Evolutionary conservation across 805 yeast species (phyloP).

Genomic region (Debaryomyces hansenii): DNA sequence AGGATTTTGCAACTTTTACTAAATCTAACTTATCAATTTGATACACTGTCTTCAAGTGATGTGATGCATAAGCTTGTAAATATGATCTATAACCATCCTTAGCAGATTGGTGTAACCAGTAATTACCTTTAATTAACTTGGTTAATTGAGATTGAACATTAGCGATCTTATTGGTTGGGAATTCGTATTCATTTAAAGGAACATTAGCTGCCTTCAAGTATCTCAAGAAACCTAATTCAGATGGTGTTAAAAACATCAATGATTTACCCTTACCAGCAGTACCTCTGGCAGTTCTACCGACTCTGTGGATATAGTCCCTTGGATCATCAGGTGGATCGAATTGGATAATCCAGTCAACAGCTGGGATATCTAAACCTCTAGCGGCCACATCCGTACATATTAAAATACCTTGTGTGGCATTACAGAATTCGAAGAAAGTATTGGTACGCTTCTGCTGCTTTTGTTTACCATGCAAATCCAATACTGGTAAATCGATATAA

Average conservation of each 20-base stretch:
- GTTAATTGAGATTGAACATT: slow-evolving; percentile 93
- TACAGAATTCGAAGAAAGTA: slow-evolving; percentile 97
- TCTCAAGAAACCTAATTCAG: slow-evolving; percentile 90
- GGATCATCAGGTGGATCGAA: slow-evolving; percentile 99
- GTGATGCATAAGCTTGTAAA: slow-evolving; percentile 96
- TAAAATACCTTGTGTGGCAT: slow-evolving; percentile 90
- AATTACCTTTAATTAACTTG: slow-evolving; percentile 86
- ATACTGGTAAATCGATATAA: slow-evolving; percentile 94
- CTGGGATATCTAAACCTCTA: slow-evolving; percentile 97
- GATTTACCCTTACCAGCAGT: slow-evolving; percentile 87
- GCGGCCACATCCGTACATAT: slow-evolving; percentile 99
- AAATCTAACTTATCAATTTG: slow-evolving; percentile 93
- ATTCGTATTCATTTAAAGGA: slow-evolving; percentile 95
- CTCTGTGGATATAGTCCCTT: slow-evolving; percentile 97
- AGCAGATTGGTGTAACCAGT: slow-evolving; percentile 92
- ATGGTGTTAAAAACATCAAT: slow-evolving; percentile 91
- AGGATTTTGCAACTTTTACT: slow-evolving; percentile 91
- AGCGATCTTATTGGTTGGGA: slow-evolving; percentile 91
- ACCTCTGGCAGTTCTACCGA: slow-evolving; percentile 98
- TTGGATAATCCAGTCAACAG: slow-evolving; percentile 98
- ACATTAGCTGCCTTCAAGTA: slow-evolving; percentile 96
- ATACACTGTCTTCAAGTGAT: slow-evolving; percentile 93
- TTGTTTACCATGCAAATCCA: slow-evolving; percentile 96
- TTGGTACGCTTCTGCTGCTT: slow-evolving; percentile 98
- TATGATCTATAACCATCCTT: slow-evolving; percentile 97